These are phyloP conservation scores for Croton setiger DNA, from an alignment of 441 rosid genomes.

Conservation along the genomic window DNA sequence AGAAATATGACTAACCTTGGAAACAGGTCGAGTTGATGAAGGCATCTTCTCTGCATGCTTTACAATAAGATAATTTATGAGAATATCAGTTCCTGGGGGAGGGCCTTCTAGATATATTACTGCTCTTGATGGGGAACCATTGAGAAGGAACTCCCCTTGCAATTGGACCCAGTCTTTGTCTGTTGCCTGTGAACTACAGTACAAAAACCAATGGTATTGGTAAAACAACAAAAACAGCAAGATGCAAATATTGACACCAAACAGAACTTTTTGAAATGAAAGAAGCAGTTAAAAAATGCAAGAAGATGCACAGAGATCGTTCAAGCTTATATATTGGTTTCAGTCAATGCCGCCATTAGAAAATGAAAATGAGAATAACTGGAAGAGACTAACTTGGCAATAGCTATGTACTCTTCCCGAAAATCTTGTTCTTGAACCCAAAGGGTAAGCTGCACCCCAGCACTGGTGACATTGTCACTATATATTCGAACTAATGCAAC, in stretches of 20 bases:
- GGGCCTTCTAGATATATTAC: slow-evolving; percentile 82
- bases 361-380: slow-evolving; percentile 3
- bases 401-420: slow-evolving; percentile 62
- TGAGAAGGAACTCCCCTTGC: slow-evolving; percentile 71
- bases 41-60: slow-evolving; percentile 63
- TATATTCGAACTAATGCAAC: slow-evolving; percentile 57
- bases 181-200: slow-evolving; percentile 58
- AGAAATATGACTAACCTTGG: slow-evolving; percentile 46
- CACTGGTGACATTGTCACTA: slow-evolving; percentile 46
- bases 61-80: slow-evolving; percentile 49
- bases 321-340: not conserved
- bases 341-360: not conserved
- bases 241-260: not conserved
- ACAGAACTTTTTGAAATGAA: not conserved
- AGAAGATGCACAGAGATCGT: not conserved
- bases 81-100: slow-evolving; percentile 73
- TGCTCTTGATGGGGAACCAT: slow-evolving; percentile 53
- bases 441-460: slow-evolving; percentile 58
- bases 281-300: not conserved
- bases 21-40: slow-evolving; percentile 52
- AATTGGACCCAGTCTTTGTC: slow-evolving; percentile 68
- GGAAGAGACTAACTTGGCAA: slow-evolving; percentile 37
- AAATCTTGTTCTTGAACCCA: slow-evolving; percentile 66
- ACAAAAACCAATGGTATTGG: not conserved
- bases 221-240: not conserved